These are phyloP conservation scores for Fusarium sp. DNA, from an alignment of 2,329 filamentous ascomycete genomes.

Conservation along the genomic window DNA sequence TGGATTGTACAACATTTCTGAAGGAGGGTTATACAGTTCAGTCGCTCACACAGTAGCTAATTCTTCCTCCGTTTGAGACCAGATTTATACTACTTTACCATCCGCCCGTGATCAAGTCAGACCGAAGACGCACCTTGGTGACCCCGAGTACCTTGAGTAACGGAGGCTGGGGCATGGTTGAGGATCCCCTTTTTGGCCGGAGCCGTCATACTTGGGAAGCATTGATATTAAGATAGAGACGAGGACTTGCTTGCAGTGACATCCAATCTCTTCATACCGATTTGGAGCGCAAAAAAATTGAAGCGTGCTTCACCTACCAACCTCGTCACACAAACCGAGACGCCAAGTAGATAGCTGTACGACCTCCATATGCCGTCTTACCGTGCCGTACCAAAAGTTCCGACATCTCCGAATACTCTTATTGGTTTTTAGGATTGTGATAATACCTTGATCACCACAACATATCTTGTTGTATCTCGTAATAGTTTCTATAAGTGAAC, in stretches of 20 bases:
- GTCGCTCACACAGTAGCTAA: neutral
- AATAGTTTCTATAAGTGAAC: neutral
- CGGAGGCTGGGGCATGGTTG: neutral
- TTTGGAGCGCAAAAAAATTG: neutral
- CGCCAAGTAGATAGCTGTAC: neutral
- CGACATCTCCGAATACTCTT: neutral
- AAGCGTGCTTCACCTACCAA: neutral
- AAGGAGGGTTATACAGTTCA: neutral
- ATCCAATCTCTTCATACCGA: neutral
- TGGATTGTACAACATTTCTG: slow-evolving; percentile 3
- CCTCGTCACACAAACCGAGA: neutral
- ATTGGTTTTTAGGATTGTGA: neutral
- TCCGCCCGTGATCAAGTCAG: slow-evolving; percentile 7
- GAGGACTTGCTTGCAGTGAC: neutral
- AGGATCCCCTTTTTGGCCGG: neutral
- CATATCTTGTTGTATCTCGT: neutral
- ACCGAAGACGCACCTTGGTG: slow-evolving; percentile 21
- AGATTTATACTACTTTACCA: neutral
- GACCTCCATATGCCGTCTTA: neutral
- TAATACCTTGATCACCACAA: neutral
- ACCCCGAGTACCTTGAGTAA: slow-evolving; percentile 12
- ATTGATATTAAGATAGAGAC: neutral
- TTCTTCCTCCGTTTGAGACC: neutral
- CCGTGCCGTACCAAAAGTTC: neutral
- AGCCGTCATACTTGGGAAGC: neutral